Evolutionary conservation across 2,329 filamentous ascomycete species (phyloP), one percentile per base, ranked within the genome.

Genomic region (Rhinocladiella similis): DNA sequence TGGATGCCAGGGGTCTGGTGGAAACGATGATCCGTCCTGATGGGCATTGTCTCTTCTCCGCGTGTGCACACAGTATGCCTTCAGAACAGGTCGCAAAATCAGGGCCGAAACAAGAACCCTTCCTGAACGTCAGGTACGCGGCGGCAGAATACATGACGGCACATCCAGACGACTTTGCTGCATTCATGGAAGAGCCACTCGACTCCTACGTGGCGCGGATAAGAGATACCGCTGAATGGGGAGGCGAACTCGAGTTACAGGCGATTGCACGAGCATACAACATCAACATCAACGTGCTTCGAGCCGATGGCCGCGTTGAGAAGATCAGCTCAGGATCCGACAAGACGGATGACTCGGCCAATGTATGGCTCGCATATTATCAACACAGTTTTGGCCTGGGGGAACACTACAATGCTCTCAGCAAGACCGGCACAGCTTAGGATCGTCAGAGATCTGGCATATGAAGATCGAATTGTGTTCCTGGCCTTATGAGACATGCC

Each of bases 331-430:
- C 84, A 5, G 74, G 68, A 1, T 35, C 49, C 7, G 78, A 74
- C 18, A 69, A 55, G 18, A 38, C 41, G 38, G 50, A 16, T 9
- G 25, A 65, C 14, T 69, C 73, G 25, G 74, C 73, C 3, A 73
- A 73, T 16, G 81, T 96, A 49, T 97, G 94, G 93, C 72, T 99
- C 72, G 93, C 91, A 35, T 99, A 97, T 73, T 97, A 97, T 73
- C 83, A 89, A 66, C 91, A 97, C 76, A 90, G 90, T 47, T 97
- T 95, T 72, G 93, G 93, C 1, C 77, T 99, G 48, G 94, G 94
- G 12, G 94, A 97, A 77, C 94, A 99, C 75, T 99, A 99, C 75
- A 99, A 99, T 71, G 96, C 92, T 51, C 74, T 99, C 70, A 82
- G 78, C 67, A 70, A 59, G 50, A 38, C 45, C 12, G 47, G 52